Base-by-base conservation (phyloP, 106 monocot genomes). In the Dioscorea alata region DNA sequence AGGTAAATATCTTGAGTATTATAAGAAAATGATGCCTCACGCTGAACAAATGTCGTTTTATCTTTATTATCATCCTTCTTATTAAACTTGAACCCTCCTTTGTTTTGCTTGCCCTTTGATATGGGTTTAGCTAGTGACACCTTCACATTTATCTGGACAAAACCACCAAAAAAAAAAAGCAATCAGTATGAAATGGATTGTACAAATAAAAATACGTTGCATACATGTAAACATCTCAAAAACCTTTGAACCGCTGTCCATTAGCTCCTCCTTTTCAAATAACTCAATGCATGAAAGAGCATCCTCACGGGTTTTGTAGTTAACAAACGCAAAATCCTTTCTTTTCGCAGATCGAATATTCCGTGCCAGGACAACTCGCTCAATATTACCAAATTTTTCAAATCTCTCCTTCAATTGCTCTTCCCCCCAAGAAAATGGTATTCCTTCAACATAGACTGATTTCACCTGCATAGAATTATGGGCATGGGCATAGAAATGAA, bases 301-400 rank as follows among this genome's bases (percentile, higher is more conserved):
- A 82, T 88, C 81, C 68, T 96, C 89, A 58, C 84, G 81, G 33
- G 77, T 92, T 48, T 73, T 74, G 64, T 84, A 96, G 64, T 96
- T 88, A 64, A 96, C 76, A 78, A 89, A 96, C 21, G 89, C 96
- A 83, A 80, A 86, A 66, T 96, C 96, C 42, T 82, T 96, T 71
- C 88, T 84, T 74, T 89, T 92, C 64, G 91, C 73, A 49, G 91
- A 76, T 49, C 65, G 79, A 6, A 92, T 84, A 74, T 96, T 82
- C 24, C 89, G 74, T 56, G 92, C 71, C 65, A 92, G 88, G 63
- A 92, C 96, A 82, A 89, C 62, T 60, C 88, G 53, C 50, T 96
- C 92, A 33, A 96, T 88, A 48, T 86, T 71, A 57, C 96, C 96
- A 74, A 79, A 92, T 71, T 77, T 92, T 73, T 75, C 75, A 70